Percentiles rank a stretch among this genome's conserved stretches.
Conservation (phyloP, 495 filamentous ascomycete genomes). For the Penicillium chermesinum region DNA sequence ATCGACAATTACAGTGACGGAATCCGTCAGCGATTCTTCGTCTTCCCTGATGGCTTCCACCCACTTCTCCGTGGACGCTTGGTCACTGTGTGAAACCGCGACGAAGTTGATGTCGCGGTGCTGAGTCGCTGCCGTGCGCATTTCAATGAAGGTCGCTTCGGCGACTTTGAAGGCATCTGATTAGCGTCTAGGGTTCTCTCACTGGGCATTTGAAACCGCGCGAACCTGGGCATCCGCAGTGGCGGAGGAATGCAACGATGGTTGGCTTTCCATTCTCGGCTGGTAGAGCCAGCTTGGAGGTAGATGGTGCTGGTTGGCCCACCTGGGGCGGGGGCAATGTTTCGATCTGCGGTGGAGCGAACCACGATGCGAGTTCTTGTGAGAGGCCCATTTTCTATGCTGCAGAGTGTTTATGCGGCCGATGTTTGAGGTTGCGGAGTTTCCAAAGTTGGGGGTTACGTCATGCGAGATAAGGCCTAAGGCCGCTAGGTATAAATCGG, state of each 20-base stretch:
- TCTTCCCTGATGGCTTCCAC: slow-evolving; percentile 5
- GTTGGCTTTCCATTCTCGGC: slow-evolving; percentile 9
- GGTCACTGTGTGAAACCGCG: slow-evolving; percentile 8
- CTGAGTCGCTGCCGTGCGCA: slow-evolving; percentile 2
- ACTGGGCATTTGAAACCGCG: not conserved
- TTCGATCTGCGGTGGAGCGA: slow-evolving; percentile 1
- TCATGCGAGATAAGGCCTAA: too few relatives aligned
- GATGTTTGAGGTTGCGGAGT: not conserved
- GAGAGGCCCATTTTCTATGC: slow-evolving; percentile 7
- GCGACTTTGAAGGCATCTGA: not conserved
- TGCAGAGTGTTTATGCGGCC: not conserved
- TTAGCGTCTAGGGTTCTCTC: not conserved
- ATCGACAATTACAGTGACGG: slow-evolving; percentile 12
- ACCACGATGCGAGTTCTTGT: slow-evolving; percentile 11
- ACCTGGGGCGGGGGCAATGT: not conserved
- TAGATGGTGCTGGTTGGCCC: slow-evolving; percentile 2
- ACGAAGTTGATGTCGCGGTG: slow-evolving; percentile 8
- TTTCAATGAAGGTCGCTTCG: slow-evolving; percentile 5
- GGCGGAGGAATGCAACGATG: slow-evolving; percentile 14
- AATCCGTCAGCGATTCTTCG: not conserved
- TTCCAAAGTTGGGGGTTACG: not conserved
- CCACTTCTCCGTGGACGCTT: slow-evolving; percentile 6
- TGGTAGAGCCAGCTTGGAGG: slow-evolving; percentile 5
- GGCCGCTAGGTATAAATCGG: too few relatives aligned
- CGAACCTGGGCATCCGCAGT: slow-evolving; percentile 18